Evolutionary conservation across 129 eudicot genomes (phyloP).

Genomic region (Ambrosia trifida): DNA sequence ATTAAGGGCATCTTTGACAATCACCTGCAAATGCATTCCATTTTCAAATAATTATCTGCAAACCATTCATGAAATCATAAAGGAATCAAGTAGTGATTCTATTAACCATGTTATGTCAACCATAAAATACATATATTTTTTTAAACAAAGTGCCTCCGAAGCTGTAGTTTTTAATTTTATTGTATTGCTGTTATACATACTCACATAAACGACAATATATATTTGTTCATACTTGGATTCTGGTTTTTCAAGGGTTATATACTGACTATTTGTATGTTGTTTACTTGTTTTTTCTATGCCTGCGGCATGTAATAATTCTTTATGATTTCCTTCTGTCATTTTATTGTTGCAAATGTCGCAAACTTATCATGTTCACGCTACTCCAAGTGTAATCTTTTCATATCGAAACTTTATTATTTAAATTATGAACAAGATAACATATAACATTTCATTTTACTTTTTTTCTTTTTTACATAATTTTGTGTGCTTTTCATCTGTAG

Average conservation of each 20-base stretch:
- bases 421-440: background rate
- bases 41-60: background rate
- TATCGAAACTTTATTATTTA: background rate
- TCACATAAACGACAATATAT: background rate
- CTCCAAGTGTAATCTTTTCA: background rate
- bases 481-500: background rate
- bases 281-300: no score
- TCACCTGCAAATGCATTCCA: background rate
- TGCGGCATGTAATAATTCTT: background rate
- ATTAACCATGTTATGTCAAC: background rate
- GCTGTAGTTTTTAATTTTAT: background rate
- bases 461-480: background rate
- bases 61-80: conserved; percentile 2
- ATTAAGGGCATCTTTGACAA: background rate
- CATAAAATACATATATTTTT: background rate
- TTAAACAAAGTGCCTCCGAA: background rate
- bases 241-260: background rate
- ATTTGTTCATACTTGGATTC: background rate
- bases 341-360: no score
- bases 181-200: no score
- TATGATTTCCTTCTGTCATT: background rate
- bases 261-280: background rate
- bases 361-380: background rate
- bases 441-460: background rate
- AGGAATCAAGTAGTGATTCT: background rate